phyloP scores from a whole-genome alignment of 768 basidiomycete species.

The Cantharellus cinnabarinus region DNA sequence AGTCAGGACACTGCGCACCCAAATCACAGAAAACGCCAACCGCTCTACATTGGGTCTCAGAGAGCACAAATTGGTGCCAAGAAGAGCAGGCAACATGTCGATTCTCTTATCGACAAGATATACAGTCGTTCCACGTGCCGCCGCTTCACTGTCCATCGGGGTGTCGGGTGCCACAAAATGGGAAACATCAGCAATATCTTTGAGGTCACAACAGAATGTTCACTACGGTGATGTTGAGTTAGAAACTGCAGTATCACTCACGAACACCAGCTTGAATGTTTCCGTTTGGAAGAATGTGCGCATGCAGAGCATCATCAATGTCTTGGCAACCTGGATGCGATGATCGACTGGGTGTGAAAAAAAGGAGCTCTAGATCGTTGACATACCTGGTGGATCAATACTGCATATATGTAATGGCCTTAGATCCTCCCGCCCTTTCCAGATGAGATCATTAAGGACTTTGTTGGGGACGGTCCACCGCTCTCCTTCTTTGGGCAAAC shows the following conservation, averaged over 20 bases:
- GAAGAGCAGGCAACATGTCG: constrained; percentile 85
- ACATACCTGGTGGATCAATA: constrained; percentile 82
- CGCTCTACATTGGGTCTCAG: constrained; percentile 83
- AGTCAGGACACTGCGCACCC: constrained; percentile 35
- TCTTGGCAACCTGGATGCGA: constrained; percentile 64
- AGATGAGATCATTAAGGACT: constrained; percentile 27
- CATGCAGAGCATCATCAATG: constrained; percentile 95
- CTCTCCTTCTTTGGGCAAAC: constrained; percentile 77
- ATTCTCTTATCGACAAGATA: constrained; percentile 97
- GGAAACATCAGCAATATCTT: constrained; percentile 97
- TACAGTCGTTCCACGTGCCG: constrained; percentile 89
- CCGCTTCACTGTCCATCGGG: constrained; percentile 90
- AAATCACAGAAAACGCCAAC: constrained; percentile 85
- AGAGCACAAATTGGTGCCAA: constrained; percentile 93
- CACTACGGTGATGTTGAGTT: neutral
- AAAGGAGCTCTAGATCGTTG: neutral
- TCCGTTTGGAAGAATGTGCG: constrained; percentile 66
- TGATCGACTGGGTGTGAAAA: constrained; percentile 5
- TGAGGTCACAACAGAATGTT: neutral
- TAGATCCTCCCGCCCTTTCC: constrained; percentile 77
- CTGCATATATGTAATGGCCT: constrained; percentile 76
- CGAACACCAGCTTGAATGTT: constrained; percentile 96
- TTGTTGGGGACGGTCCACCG: constrained; percentile 83
- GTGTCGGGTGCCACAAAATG: constrained; percentile 87
- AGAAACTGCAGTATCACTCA: constrained; percentile 26